Base-by-base conservation (phyloP, 2,329 filamentous ascomycete genomes). In the Epichloe aotearoae region DNA sequence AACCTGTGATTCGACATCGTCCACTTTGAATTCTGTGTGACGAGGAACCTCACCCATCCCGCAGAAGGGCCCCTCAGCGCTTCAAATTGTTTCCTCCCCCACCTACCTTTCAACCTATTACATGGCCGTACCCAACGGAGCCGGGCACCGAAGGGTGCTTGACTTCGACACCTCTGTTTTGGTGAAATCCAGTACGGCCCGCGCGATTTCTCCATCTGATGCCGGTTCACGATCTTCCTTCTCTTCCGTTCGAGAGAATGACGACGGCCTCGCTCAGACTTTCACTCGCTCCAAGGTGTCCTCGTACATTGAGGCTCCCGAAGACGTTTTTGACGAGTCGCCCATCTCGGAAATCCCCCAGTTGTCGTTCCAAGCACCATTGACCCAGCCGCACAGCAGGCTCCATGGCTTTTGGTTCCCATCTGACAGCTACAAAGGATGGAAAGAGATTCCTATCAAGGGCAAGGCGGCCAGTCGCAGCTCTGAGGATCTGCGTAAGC, bases 211-310 rank as follows among this genome's bases (percentile, higher is more conserved):
- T 45, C 66, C 67, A 26, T 63, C 61, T 53, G 66, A 70, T 47
- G 64, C 64, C 57, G 68, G 62, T 49, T 67, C 65, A 4, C 74
- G 77, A 53, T 75, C 75, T 33, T 82, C 78, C 52, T 82, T 82
- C 66, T 81, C 78, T 33, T 82, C 78, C 44, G 77, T 82, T 53
- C 72, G 78, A 54, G 78, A 82, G 68, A 74, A 76, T 62, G 76
- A 79, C 60, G 71, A 73, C 57, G 74, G 75, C 53, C 65, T 81
- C 33, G 73, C 76, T 51, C 80, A 84, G 68, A 77, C 75, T 50
- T 84, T 84, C 56, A 82, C 79, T 47, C 73, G 73, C 50, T 76
- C 77, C 61, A 83, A 82, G 64, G 67, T 82, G 54, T 83, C 80
- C 37, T 79, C 76, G 50, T 82, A 80, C 59, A 69, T 69, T 44